A percentile compares a stretch with the other conserved stretches of the same genome.
These are phyloP conservation scores for Pleurotus tuoliensis DNA, from an alignment of 768 basidiomycete genomes.

Conservation along the genomic window DNA sequence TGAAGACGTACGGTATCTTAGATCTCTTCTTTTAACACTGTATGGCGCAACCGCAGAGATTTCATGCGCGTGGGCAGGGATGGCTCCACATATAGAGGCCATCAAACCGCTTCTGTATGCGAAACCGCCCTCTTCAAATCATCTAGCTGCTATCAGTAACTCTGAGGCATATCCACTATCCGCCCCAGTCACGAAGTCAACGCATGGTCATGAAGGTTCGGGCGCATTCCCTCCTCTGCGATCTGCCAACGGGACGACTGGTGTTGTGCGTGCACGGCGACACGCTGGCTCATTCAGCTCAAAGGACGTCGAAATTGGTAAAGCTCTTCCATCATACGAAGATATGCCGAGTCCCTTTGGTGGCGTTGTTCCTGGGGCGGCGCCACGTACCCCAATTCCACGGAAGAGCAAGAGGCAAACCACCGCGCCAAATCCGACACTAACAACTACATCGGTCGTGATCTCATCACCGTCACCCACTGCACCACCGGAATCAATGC, in stretches of 20 bases:
- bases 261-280: constrained; percentile 56
- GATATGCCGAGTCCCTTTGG: constrained; percentile 32
- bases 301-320: constrained; percentile 88
- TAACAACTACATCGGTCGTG: constrained; percentile 18
- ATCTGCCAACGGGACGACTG: constrained; percentile 19
- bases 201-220: constrained; percentile 20
- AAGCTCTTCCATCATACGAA: constrained; percentile 67
- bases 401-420: constrained; percentile 50
- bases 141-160: constrained; percentile 8
- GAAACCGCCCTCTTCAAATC: constrained; percentile 1
- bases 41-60: constrained; percentile 91
- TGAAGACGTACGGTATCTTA: constrained; percentile 83
- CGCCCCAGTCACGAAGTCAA: constrained; percentile 14
- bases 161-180: constrained; percentile 23
- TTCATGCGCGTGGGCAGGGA: constrained; percentile 76
- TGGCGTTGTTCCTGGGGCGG: constrained; percentile 31
- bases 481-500: constrained; percentile 35
- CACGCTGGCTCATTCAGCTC: constrained; percentile 96
- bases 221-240: constrained; percentile 18
- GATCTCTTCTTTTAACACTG: constrained; percentile 82
- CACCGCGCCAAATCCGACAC: constrained; percentile 30
- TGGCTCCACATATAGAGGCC: constrained; percentile 66
- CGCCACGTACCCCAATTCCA: constrained; percentile 33
- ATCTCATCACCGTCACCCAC: constrained; percentile 29
- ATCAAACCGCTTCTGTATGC: constrained; percentile 59